Evolutionary conservation across 345 rosid species (phyloP), one percentile per base, ranked within the genome.

Genomic region (Salix exigua): DNA sequence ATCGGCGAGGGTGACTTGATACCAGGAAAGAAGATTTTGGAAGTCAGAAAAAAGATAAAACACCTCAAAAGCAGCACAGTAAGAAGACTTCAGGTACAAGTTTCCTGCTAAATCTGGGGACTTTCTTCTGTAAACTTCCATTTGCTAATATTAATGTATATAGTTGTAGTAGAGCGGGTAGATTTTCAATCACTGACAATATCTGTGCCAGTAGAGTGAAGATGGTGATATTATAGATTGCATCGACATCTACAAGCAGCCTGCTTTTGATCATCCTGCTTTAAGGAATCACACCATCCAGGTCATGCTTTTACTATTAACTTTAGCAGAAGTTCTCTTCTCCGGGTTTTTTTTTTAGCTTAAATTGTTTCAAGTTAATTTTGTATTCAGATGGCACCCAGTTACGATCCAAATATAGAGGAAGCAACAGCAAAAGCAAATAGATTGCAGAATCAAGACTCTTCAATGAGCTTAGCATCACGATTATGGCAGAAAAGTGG

Each of bases 161-260:
- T 10, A 12, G 44, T 44, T 0, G 17, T 44, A 13, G 50, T 44
- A 11, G 50, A 44, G 13, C 50, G 1, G 33, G 66, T 2, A 62
- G 17, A n/a, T n/a, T n/a, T 23, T 44, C 28, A 44, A 5, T 42
- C 28, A 75, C 53, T 31, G 42, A 5, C 40, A 46, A 40, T 9
- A 13, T 37, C 44, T 21, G 61, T 73, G 65, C 26, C 19, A 66
- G 66, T 42, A 87, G 92, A 86, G 88, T 78, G 85, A 86, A 82
- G 90, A 89, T 80, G 87, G 88, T 21, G 88, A 88, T 63, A 70
- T 78, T 30, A 85, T 88, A 19, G 90, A 87, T 68, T 88, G 95
- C 35, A 70, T 88, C 26, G 88, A 81, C 28, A 80, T 87, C 48
- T 78, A 91, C 68, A 83, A 82, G 74, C 90, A 91, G 33, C 83